Evolutionary conservation across 176 grass and related monocot genomes (phyloP).

Genomic region (Hyparrhenia diplandra): DNA sequence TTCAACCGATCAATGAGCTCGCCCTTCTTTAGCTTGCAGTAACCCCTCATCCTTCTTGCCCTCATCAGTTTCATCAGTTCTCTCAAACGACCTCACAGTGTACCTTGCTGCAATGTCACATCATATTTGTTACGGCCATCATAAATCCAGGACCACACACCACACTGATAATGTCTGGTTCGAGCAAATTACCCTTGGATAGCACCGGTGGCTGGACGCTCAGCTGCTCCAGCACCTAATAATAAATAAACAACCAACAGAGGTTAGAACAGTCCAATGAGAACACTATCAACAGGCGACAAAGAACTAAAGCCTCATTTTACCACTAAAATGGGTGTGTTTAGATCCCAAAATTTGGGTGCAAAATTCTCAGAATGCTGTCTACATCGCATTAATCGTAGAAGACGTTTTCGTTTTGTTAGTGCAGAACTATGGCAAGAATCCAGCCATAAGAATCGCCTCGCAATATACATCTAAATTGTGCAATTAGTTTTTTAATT

Average conservation of each 20-base stretch:
- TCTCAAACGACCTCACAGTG: conserved; percentile 77
- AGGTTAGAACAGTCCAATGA: background rate
- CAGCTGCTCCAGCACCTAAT: conserved; percentile 89
- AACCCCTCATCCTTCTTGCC: no score
- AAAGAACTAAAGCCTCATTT: background rate
- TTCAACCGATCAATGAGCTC: no score
- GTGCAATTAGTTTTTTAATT: no score
- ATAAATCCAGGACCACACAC: background rate
- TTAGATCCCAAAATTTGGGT: no score
- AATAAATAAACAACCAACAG: background rate
- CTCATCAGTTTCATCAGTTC: no score
- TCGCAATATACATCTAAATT: no score
- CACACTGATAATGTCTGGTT: background rate
- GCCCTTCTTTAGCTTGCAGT: no score
- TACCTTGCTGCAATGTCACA: conserved; percentile 23
- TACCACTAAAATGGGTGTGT: background rate
- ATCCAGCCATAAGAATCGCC: no score
- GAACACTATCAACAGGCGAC: background rate
- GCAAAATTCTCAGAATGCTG: no score
- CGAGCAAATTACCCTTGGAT: conserved; percentile 60
- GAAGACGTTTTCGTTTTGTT: no score
- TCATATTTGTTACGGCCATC: background rate
- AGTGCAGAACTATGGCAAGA: no score
- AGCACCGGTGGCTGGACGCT: conserved; percentile 70
- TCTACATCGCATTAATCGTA: no score